These are phyloP conservation scores for Melaleuca quinquenervia DNA, from an alignment of 345 rosid species.

Conservation along the genomic window DNA sequence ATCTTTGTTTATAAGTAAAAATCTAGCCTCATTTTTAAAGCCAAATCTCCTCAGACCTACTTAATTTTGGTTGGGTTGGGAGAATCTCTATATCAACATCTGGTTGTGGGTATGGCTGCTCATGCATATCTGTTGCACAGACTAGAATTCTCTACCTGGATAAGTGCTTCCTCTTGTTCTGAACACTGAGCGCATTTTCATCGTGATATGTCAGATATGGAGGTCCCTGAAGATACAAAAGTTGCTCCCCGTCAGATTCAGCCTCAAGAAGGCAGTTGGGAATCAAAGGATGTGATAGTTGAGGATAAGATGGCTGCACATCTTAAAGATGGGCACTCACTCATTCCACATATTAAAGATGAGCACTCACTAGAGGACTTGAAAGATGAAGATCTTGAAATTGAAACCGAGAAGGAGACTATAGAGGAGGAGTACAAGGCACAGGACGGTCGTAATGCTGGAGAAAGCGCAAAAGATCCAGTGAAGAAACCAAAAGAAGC, in stretches of 20 bases:
- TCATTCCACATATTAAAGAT: neutral
- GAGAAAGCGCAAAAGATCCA: neutral
- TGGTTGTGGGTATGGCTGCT: neutral
- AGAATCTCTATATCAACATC: neutral
- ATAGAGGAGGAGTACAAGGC: neutral
- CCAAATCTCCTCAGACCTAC: neutral
- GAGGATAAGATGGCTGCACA: neutral
- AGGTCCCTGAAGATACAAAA: neutral
- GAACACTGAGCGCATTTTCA: neutral
- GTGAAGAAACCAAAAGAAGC: slow-evolving; percentile 13
- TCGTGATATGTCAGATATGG: slow-evolving; percentile 3
- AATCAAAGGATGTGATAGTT: neutral
- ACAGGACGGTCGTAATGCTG: neutral
- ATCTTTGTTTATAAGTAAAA: neutral
- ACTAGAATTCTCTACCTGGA: neutral
- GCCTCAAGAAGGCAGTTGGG: neutral
- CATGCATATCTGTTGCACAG: neutral
- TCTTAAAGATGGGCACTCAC: neutral
- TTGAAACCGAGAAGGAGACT: neutral
- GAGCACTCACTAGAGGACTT: neutral
- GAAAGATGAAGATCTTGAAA: neutral
- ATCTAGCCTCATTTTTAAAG: neutral
- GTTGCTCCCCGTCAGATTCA: neutral
- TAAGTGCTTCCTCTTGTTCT: neutral
- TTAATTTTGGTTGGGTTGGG: neutral